Percentiles rank a stretch among this genome's conserved stretches.
Evolutionary conservation across 257 asterid genomes (phyloP).

Genomic region (Solanum pennellii): DNA sequence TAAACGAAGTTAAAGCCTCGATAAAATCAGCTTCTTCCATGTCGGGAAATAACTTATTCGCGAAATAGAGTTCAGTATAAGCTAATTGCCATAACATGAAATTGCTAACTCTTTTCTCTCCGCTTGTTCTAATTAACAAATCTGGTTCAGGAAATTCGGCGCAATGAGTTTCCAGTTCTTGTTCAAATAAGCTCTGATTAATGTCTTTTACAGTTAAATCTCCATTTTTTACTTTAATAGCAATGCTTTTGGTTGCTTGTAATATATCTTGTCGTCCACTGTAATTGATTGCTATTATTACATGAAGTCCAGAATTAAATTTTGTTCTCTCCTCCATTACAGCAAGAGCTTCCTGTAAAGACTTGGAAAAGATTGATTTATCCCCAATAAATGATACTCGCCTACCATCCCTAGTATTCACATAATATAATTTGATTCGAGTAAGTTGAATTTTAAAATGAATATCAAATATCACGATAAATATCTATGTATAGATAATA

Average conservation of each 20-base stretch:
- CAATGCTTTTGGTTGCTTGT: constrained; percentile 13
- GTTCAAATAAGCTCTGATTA: background rate
- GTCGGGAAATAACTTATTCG: constrained; percentile 6
- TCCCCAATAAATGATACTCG: constrained; percentile 9
- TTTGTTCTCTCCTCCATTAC: background rate
- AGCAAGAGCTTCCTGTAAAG: background rate
- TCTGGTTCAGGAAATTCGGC: constrained; percentile 11
- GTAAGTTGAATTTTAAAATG: too few relatives aligned
- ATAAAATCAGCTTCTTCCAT: constrained; percentile 5
- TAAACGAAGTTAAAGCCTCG: constrained; percentile 4
- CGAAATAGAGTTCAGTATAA: constrained; percentile 11
- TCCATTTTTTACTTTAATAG: constrained; percentile 7
- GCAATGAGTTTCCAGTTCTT: background rate
- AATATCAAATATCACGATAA: too few relatives aligned
- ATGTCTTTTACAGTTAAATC: background rate
- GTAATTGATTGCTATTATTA: constrained; percentile 6
- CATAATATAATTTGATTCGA: background rate
- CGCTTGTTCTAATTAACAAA: constrained; percentile 20
- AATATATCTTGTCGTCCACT: constrained; percentile 16
- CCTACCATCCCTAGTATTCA: background rate
- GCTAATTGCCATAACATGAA: constrained; percentile 33
- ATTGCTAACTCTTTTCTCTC: constrained; percentile 23
- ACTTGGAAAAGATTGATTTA: constrained; percentile 3
- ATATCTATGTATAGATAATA: too few relatives aligned
- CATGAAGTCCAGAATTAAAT: constrained; percentile 1